phyloP scores from a whole-genome alignment of 768 basidiomycete species.

The Naematelia encephala region DNA sequence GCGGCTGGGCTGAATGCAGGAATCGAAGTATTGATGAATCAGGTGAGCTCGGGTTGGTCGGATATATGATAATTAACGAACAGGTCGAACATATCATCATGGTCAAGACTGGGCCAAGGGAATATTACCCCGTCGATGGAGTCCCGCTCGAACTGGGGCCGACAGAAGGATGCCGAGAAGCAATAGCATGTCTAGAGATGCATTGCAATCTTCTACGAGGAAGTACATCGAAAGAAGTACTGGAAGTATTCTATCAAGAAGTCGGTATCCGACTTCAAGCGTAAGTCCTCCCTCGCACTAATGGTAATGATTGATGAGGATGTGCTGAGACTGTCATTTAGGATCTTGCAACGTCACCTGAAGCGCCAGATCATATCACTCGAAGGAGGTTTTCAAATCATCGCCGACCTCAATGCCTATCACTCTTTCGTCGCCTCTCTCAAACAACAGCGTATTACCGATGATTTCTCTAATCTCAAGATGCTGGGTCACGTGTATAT shows the following conservation, averaged over 20 bases:
- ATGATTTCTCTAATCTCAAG: constrained; percentile 89
- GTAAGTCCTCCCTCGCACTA: constrained; percentile 59
- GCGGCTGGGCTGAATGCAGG: constrained; percentile 91
- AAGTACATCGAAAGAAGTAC: constrained; percentile 89
- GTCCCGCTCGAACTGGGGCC: constrained; percentile 75
- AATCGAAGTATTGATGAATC: constrained; percentile 91
- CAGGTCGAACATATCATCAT: constrained; percentile 91
- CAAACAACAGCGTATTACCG: constrained; percentile 75
- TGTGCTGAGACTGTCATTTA: constrained; percentile 41
- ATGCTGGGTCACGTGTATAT: constrained; percentile 97
- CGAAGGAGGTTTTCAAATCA: constrained; percentile 89
- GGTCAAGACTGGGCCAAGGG: constrained; percentile 73
- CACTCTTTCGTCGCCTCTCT: constrained; percentile 81
- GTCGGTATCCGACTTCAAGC: constrained; percentile 83
- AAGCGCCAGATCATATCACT: constrained; percentile 96
- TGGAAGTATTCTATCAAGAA: constrained; percentile 98
- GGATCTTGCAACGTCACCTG: constrained; percentile 92
- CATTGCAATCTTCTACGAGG: constrained; percentile 90
- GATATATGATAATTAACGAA: constrained; percentile 2
- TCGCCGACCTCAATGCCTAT: constrained; percentile 93
- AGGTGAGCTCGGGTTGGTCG: constrained; percentile 56
- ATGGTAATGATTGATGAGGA: background rate
- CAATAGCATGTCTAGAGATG: constrained; percentile 79
- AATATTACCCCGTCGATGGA: constrained; percentile 86
- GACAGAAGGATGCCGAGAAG: constrained; percentile 81